phyloP scores from a whole-genome alignment of 2,329 filamentous ascomycete species.

The Coleophoma eucalyptorum region DNA sequence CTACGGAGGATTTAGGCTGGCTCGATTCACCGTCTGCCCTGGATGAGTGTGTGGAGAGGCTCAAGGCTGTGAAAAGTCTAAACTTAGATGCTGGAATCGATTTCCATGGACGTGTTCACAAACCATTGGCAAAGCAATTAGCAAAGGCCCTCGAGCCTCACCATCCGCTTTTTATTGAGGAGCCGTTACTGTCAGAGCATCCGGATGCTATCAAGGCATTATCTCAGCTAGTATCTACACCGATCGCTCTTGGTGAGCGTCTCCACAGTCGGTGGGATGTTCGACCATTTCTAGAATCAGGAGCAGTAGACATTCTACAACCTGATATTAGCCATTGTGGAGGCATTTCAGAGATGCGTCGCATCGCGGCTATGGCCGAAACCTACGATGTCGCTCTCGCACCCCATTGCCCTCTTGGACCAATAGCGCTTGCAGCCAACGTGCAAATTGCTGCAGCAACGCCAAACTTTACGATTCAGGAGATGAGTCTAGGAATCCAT shows the following conservation, averaged over 20 bases:
- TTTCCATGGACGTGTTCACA: constrained; percentile 74
- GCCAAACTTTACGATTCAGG: constrained; percentile 50
- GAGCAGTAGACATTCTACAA: constrained; percentile 49
- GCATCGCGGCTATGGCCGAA: constrained; percentile 52
- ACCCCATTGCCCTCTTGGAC: constrained; percentile 52
- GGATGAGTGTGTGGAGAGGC: constrained; percentile 59
- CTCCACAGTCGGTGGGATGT: constrained; percentile 54
- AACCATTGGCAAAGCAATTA: constrained; percentile 78
- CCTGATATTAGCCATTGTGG: constrained; percentile 52
- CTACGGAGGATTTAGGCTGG: constrained; percentile 72
- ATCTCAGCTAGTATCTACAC: constrained; percentile 41
- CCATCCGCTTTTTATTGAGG: constrained; percentile 69
- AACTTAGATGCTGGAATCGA: constrained; percentile 73
- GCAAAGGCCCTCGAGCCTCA: constrained; percentile 64
- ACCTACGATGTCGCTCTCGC: constrained; percentile 53
- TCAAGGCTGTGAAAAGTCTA: constrained; percentile 64
- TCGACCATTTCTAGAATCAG: constrained; percentile 48
- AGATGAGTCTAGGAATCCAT: constrained; percentile 58
- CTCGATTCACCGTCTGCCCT: constrained; percentile 66
- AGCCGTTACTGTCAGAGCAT: constrained; percentile 69
- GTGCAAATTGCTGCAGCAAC: constrained; percentile 45
- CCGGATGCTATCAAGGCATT: constrained; percentile 39
- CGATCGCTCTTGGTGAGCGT: constrained; percentile 52
- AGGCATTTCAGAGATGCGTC: constrained; percentile 49
- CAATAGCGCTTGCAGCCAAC: constrained; percentile 51